Percentiles rank a stretch among this genome's conserved stretches.
These are phyloP conservation scores for Yarrowia bubula DNA, from an alignment of 805 yeast species.

Conservation along the genomic window DNA sequence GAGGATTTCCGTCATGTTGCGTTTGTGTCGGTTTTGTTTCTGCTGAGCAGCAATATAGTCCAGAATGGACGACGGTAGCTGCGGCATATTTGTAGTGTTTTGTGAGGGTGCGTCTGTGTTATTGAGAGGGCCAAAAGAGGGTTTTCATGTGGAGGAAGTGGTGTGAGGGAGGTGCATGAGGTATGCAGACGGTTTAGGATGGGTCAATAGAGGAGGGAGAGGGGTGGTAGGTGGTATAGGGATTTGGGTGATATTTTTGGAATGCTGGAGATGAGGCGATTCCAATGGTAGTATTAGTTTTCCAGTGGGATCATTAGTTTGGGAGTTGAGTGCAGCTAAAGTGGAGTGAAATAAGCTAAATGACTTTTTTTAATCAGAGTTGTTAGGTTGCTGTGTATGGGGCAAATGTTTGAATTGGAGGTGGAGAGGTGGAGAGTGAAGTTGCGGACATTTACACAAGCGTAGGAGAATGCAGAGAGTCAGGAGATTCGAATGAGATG, in stretches of 20 bases:
- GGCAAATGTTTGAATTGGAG: background rate
- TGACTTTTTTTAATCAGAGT: background rate
- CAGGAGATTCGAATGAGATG: background rate
- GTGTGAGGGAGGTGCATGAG: background rate
- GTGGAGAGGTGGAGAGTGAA: background rate
- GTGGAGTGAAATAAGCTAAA: background rate
- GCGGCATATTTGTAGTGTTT: background rate
- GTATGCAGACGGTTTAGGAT: background rate
- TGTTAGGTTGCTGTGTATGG: slow-evolving; percentile 2
- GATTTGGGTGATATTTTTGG: background rate
- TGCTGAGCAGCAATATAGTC: slow-evolving; percentile 19
- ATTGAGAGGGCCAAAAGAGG: slow-evolving; percentile 12
- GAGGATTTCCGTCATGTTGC: background rate
- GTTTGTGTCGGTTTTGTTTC: background rate
- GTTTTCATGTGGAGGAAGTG: background rate
- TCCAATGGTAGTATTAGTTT: too few species aligned
- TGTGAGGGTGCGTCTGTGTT: background rate
- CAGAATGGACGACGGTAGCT: slow-evolving; percentile 21
- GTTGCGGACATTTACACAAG: too few species aligned
- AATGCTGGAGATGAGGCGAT: too few species aligned
- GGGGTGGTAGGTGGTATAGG: background rate
- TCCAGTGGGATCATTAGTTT: background rate
- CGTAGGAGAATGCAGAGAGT: background rate
- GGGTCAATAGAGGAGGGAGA: background rate
- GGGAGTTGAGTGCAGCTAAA: too few species aligned